Evolutionary conservation across 208 protist species (phyloP).

Genomic region (Trichomonas gallinae): DNA sequence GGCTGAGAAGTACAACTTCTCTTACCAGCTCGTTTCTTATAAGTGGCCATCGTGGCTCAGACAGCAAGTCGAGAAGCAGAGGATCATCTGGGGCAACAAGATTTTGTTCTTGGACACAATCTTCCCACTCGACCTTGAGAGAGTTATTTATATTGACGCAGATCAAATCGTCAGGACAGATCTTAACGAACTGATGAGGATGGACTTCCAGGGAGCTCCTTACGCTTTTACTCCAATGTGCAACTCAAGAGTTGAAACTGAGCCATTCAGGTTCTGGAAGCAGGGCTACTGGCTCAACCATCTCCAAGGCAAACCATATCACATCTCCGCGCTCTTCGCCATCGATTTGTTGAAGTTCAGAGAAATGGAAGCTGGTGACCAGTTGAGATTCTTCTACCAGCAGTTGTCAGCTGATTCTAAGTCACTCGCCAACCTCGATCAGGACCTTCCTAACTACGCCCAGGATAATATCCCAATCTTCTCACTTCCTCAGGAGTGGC

Average conservation of each 20-base stretch:
- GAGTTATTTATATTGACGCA: slow-evolving; percentile 92
- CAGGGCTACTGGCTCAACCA: slow-evolving; percentile 31
- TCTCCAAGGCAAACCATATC: slow-evolving; percentile 41
- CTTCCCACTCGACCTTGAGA: slow-evolving; percentile 83
- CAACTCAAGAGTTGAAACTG: slow-evolving; percentile 65
- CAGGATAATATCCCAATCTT: slow-evolving; percentile 45
- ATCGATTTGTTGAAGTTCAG: slow-evolving; percentile 46
- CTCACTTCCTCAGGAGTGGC: slow-evolving; percentile 51
- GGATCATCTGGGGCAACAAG: slow-evolving; percentile 98
- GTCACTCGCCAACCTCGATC: slow-evolving; percentile 34
- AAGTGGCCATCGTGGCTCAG: slow-evolving; percentile 89
- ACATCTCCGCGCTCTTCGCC: slow-evolving; percentile 50
- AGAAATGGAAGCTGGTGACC: slow-evolving; percentile 34
- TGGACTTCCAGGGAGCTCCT: slow-evolving; percentile 73
- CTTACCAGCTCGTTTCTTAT: slow-evolving; percentile 80
- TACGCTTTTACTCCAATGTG: slow-evolving; percentile 93
- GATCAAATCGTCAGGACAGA: slow-evolving; percentile 77
- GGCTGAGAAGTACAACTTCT: slow-evolving; percentile 66
- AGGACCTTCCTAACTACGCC: slow-evolving; percentile 51
- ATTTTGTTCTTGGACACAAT: slow-evolving; percentile 97
- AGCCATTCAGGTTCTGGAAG: slow-evolving; percentile 55
- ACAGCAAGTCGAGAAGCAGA: slow-evolving; percentile 82
- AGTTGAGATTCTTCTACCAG: slow-evolving; percentile 43
- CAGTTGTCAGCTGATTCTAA: slow-evolving; percentile 42
- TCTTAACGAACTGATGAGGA: slow-evolving; percentile 77